These are phyloP conservation scores for Curvularia sp. DNA, from an alignment of 2,329 filamentous ascomycete genomes.

Conservation along the genomic window DNA sequence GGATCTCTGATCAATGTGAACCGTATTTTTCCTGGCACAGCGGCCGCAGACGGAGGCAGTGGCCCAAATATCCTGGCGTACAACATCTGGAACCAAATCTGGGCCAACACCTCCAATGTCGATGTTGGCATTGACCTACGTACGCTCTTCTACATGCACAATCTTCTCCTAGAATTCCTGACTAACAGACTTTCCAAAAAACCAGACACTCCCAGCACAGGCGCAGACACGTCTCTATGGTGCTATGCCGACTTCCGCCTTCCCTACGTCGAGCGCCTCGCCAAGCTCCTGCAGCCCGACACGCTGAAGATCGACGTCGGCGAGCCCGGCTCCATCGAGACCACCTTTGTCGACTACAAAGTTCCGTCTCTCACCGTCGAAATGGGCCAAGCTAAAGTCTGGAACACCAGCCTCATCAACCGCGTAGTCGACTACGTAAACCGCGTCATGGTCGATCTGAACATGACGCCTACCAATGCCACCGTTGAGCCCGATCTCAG, in stretches of 20 bases:
- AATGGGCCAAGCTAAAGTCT: slow-evolving; percentile 50
- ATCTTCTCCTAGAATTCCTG: not conserved
- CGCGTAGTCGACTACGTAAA: slow-evolving; percentile 43
- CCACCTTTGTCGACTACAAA: slow-evolving; percentile 47
- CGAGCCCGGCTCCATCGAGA: slow-evolving; percentile 52
- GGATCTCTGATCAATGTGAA: slow-evolving; percentile 49
- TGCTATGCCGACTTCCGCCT: slow-evolving; percentile 51
- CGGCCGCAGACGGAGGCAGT: slow-evolving; percentile 36
- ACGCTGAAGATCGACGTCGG: slow-evolving; percentile 52
- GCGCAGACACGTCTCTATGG: slow-evolving; percentile 50
- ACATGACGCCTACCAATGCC: slow-evolving; percentile 37
- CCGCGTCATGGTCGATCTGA: slow-evolving; percentile 34
- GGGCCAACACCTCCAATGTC: slow-evolving; percentile 50
- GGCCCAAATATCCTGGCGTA: slow-evolving; percentile 40
- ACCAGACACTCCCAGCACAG: slow-evolving; percentile 48
- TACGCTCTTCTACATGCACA: slow-evolving; percentile 10
- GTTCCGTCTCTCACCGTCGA: slow-evolving; percentile 52
- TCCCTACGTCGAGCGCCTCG: slow-evolving; percentile 49
- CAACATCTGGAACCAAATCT: slow-evolving; percentile 51
- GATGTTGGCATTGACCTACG: slow-evolving; percentile 51
- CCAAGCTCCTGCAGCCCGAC: slow-evolving; percentile 51
- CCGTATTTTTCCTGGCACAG: slow-evolving; percentile 44
- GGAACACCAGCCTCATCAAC: slow-evolving; percentile 48
- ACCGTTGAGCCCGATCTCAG: slow-evolving; percentile 44
- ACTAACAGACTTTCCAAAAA: not conserved